Evolutionary conservation across 225 moss, liverwort and hornwort species (phyloP), one percentile per base, ranked within the genome.

Genomic region (Lunularia cruciata): DNA sequence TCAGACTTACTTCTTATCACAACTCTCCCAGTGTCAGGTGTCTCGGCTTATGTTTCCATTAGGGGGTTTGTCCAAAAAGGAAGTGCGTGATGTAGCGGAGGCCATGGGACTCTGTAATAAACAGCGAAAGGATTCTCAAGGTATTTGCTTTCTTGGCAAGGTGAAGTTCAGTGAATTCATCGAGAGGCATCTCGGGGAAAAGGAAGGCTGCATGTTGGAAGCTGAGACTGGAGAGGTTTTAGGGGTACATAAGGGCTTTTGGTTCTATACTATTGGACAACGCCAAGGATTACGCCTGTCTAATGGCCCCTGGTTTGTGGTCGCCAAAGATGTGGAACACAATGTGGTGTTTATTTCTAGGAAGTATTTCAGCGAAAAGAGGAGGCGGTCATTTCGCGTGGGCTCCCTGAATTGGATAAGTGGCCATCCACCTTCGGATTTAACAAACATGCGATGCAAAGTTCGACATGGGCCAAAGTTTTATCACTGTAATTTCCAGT

Each of bases 101-200:
- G 79, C 63, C n/a, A 83, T 98, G 85, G 85, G 89, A 28, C 77
- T 98, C 15, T 47, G 82, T 35, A 98, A 98, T 81, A 89, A 84
- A 71, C 80, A 81, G 67, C 87, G 96, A 38, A 98, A 84, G 83
- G 96, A 98, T 76, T 98, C 96, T 42, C 96, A 98, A 81, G 96
- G 96, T 68, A 98, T 98, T 65, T 93, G 96, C 75, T 98, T 98
- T 70, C 93, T 98, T 48, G 96, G 96, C 65, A 98, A 98, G 87
- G 95, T 92, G 56, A 98, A 89, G 71, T 98, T 93, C 37, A 89
- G 89, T 60, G 98, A 89, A 72, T 98, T 98, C 60, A 89, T 93
- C 73, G 90, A 76, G 31, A 88, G 75, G 66, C 89, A 98, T 79
- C 85, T 98, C 15, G 98, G 98, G 56, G 89, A 86, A 73, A 72